Evolutionary conservation across 2,329 filamentous ascomycete species (phyloP).

Genomic region (Tolypocladium album): DNA sequence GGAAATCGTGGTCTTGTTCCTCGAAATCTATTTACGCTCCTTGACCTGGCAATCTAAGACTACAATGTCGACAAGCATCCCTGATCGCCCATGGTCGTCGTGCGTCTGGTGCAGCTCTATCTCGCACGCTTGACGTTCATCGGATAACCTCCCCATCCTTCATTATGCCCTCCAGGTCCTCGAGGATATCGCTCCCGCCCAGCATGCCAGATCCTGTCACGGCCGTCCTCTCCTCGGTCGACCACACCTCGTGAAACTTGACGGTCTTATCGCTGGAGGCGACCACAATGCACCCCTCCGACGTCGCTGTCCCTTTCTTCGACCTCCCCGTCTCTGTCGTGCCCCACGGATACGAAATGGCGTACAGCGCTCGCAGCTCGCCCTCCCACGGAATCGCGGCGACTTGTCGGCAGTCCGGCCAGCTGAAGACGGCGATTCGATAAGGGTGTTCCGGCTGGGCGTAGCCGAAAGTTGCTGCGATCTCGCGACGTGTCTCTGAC

Average conservation of each 20-base stretch:
- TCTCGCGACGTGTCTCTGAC: constrained; percentile 76
- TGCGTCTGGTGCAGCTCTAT: neutral
- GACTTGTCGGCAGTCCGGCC: constrained; percentile 83
- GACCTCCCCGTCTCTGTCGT: constrained; percentile 17
- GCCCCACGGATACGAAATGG: constrained; percentile 66
- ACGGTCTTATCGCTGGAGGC: constrained; percentile 86
- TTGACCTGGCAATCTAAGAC: neutral
- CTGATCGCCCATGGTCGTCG: neutral
- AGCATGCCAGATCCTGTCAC: constrained; percentile 48
- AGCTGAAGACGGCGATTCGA: constrained; percentile 85
- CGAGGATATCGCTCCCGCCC: constrained; percentile 76
- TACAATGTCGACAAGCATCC: neutral
- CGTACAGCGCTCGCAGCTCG: constrained; percentile 71
- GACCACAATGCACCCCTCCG: constrained; percentile 65
- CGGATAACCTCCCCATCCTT: constrained; percentile 63
- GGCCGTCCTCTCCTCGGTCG: constrained; percentile 45
- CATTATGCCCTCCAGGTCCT: constrained; percentile 70
- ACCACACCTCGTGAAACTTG: constrained; percentile 94
- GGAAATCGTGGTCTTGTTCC: neutral
- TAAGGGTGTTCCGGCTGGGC: constrained; percentile 81
- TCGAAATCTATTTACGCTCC: neutral
- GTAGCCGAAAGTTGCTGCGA: constrained; percentile 89
- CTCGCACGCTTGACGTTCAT: constrained; percentile 22
- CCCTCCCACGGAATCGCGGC: constrained; percentile 77
- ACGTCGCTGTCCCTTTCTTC: constrained; percentile 11